These are phyloP conservation scores for Yamadazyma atmosphaerica DNA, from an alignment of 1,139 yeast genomes.

Conservation along the genomic window DNA sequence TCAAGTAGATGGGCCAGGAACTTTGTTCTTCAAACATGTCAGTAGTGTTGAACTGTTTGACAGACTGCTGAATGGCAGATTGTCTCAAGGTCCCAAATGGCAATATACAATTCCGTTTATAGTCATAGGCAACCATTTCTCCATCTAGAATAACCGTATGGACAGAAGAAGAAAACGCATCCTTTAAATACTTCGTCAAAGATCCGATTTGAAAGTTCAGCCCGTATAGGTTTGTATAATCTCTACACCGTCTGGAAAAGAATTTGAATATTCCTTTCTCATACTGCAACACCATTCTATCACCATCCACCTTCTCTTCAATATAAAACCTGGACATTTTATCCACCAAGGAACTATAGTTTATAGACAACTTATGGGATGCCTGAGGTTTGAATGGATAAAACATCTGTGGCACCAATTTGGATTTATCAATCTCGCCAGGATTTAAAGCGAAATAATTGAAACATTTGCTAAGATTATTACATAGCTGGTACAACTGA, in stretches of 20 bases:
- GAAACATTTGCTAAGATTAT: constrained; percentile 62
- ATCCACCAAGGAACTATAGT: constrained; percentile 50
- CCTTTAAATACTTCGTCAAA: constrained; percentile 54
- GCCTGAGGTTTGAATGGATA: constrained; percentile 73
- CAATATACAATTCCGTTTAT: constrained; percentile 52
- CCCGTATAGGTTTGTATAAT: constrained; percentile 77
- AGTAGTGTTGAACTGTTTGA: constrained; percentile 39
- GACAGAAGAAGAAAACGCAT: constrained; percentile 44
- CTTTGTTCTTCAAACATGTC: constrained; percentile 39
- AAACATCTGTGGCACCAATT: constrained; percentile 47
- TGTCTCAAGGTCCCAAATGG: constrained; percentile 82
- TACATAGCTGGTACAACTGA: constrained; percentile 64
- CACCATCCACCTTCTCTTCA: constrained; percentile 95
- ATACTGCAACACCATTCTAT: constrained; percentile 73
- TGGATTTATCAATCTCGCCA: constrained; percentile 44
- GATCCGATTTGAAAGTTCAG: constrained; percentile 57
- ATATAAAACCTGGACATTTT: constrained; percentile 57
- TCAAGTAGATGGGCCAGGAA: constrained; percentile 61
- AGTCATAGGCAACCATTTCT: constrained; percentile 90
- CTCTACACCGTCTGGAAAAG: constrained; percentile 69
- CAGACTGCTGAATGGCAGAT: constrained; percentile 60
- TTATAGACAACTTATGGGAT: constrained; percentile 51
- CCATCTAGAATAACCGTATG: constrained; percentile 75
- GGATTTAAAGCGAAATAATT: constrained; percentile 40
- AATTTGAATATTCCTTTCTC: constrained; percentile 51